Evolutionary conservation across 164 flowering plant species (phyloP).

Genomic region (Magnolia officinalis): DNA sequence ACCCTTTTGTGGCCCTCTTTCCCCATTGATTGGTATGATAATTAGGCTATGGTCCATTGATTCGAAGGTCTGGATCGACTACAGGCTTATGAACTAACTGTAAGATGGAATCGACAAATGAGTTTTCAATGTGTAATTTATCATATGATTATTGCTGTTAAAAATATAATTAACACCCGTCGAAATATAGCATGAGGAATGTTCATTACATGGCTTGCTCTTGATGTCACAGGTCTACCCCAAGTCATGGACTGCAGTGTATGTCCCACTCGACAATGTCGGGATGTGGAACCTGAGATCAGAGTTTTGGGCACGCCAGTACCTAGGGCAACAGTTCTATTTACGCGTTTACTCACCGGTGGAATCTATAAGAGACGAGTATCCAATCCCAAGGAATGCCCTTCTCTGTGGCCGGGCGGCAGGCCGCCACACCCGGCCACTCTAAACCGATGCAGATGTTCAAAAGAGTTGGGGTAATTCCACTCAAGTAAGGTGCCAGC

Average conservation of each 20-base stretch:
- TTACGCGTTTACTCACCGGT: constrained; percentile 61
- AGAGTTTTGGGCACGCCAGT: constrained; percentile 73
- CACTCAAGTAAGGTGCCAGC: neutral
- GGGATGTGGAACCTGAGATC: constrained; percentile 92
- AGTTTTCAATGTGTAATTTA: too few relatives aligned
- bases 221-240: constrained; percentile 70
- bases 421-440: constrained; percentile 28
- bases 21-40: neutral
- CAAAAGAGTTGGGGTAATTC: neutral
- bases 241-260: constrained; percentile 79
- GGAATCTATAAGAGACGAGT: constrained; percentile 56
- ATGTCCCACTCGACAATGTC: constrained; percentile 66
- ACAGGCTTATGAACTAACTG: too few relatives aligned
- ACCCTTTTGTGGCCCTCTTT: neutral
- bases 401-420: constrained; percentile 67
- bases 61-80: neutral
- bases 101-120: too few relatives aligned
- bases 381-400: constrained; percentile 65
- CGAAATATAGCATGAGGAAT: too few relatives aligned
- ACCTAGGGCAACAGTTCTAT: constrained; percentile 81
- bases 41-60: neutral
- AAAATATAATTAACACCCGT: too few relatives aligned
- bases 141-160: too few relatives aligned
- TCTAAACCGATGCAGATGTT: neutral
- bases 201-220: neutral